Evolutionary conservation across 192 early-diverging fungal genomes (phyloP), one percentile per base, ranked within the genome.

Genomic region (Coemansia sp.): DNA sequence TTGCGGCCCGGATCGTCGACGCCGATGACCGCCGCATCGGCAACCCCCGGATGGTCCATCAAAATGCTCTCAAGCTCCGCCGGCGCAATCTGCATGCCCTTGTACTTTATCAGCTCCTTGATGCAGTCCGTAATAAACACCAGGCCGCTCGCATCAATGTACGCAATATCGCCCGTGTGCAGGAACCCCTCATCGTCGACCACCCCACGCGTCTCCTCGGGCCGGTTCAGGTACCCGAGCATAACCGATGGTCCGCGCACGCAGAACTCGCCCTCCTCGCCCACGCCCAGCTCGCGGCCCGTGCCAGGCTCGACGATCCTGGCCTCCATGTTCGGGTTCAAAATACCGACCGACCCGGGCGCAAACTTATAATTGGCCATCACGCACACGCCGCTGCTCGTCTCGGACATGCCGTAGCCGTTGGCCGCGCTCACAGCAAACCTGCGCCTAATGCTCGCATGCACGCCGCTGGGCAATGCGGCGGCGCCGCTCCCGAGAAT

Each of bases 91-190:
- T 84, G 81, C 60, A 83, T 65, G 0, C 86, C 84, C 64, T 97
- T 95, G 86, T 92, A 95, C 66, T 97, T 97, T 75, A 95, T 95
- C 42, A 95, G 82, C 56, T 93, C 90, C 79, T 95, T 95, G 21
- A 90, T 57, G 6, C 95, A 86, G 62, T 88, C 89, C 8, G 84
- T 79, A 21, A 87, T 75, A 51, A 65, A 86, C 55, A 87, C 81
- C 31, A 81, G 58, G 8, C 81, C 82, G 8, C 86, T 40, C 24
- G 69, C 65, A 62, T 90, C 86, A 11, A 87, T 75, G 10, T 82
- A 45, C 2, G 81, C 92, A 24, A 97, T 73, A 65, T 97, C 95
- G 10, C 88, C 88, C 4, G 91, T 95, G 58, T 89, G 91, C 35
- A 95, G 66, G 77, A 84, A 95, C 1, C 92, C 90, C 21, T 94